These are phyloP conservation scores for Gossypium raimondii DNA, from an alignment of 345 rosid species.

Conservation along the genomic window DNA sequence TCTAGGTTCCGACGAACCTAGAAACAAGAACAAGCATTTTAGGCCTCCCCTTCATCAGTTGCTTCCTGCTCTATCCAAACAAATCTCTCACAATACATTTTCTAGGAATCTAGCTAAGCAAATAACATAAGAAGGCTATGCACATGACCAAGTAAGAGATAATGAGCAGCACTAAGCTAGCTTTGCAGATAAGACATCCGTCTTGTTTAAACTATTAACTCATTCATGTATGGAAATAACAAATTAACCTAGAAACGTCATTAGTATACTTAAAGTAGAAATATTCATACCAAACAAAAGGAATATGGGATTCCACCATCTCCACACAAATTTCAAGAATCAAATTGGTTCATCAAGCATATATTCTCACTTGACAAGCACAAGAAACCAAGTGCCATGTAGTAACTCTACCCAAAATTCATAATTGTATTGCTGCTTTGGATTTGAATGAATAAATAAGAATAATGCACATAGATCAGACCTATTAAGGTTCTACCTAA, in stretches of 20 bases:
- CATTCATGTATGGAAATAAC: background rate
- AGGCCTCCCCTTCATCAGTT: background rate
- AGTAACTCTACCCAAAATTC: background rate
- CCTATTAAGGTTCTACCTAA: background rate
- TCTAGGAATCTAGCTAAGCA: background rate
- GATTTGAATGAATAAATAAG: background rate
- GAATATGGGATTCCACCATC: background rate
- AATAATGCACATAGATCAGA: background rate
- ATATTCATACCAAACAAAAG: slow-evolving; percentile 1
- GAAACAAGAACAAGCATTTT: slow-evolving; percentile 8
- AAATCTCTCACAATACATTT: slow-evolving; percentile 1
- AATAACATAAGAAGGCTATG: background rate
- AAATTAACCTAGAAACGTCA: background rate
- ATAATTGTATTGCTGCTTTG: background rate
- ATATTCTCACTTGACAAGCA: background rate
- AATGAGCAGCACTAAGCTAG: background rate
- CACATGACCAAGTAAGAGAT: background rate
- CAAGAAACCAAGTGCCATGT: background rate
- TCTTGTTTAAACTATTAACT: background rate
- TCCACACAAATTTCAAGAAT: background rate
- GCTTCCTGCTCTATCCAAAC: background rate
- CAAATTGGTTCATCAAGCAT: background rate
- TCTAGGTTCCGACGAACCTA: background rate
- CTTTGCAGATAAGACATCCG: background rate
- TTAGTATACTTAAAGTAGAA: background rate